Base-by-base conservation (phyloP, 1,139 yeast species). In the Torulaspora globosa region DNA sequence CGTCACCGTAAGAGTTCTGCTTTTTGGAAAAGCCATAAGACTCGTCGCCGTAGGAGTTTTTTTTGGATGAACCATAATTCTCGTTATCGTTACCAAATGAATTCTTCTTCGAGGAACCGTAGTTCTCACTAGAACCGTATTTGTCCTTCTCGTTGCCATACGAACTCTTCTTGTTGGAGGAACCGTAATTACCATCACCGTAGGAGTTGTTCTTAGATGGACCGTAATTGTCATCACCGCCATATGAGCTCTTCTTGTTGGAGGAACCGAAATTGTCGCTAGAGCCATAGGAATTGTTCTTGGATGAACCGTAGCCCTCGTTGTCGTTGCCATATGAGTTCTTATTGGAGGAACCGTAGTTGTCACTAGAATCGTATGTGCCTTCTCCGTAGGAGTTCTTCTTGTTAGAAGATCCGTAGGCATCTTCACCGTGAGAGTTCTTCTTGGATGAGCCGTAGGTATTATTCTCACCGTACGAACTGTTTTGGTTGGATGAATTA, bases 21-120 rank as follows among this genome's bases (percentile, higher is more conserved):
- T 24, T 49, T 35, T 54, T 47, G 31, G 55, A 55, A 30, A 52
- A 54, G 35, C 43, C 37, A 31, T 49, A 42, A 29, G n/a, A n/a
- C n/a, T n/a, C n/a, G n/a, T n/a, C n/a, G 7, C 67, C 66, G 43
- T 57, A 63, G 19, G 29, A 43, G 26, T 46, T 42, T 9, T 42
- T 41, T 31, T 47, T 48, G 24, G 58, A 52, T 6, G 59, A 58
- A 8, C 67, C 66, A 43, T 57, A 63, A 21, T 59, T 52, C 39
- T 55, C 58, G 36, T 44, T 43, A 37, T 53, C 50, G 16, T 51
- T 47, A 5, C 54, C 52, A 30, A 47, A 21, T 21, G 23, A 43
- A 26, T 48, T 42, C 11, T 42, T 39, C 33, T 47, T 50, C 14
- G 59, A 54, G 23, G 65, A 56, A 21, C 65, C 63, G 46, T 59